Base-by-base conservation (phyloP, 805 yeast genomes). In the Saccharomycopsis capsularis region DNA sequence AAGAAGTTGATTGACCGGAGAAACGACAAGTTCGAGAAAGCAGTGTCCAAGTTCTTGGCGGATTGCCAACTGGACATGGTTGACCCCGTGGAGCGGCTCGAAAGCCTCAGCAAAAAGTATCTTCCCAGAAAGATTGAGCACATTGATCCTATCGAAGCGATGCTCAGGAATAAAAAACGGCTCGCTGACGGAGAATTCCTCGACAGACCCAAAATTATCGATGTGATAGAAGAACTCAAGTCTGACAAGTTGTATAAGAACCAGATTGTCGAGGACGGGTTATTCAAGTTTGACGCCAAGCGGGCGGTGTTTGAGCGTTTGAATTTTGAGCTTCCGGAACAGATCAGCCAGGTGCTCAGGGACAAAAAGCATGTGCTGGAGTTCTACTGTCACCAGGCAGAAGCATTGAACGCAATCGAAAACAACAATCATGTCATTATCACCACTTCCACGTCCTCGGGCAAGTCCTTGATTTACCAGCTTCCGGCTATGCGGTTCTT, bases 371-470 rank as follows among this genome's bases (percentile, higher is more conserved):
- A 73, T 1, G 73, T 79, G 7, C 69, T 73, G 0, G 60, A 67
- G 4, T 74, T 91, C 32, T 93, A 88, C 62, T 62, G 78, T 0
- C 99, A 93, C 65, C 99, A 93, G 62, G 78, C 85, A 1, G 74
- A 76, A 44, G 97, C 96, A 0, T 62, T 90, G 2, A 73, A 81
- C 47, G 73, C 81, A 0, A 64, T 85, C 21, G 63, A 76, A 42
- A 57, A 65, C 0, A 79, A 79, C 0, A 69, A 76, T 42, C 81
- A 90, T 63, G 88, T 89, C 3, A 85, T 93, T 39, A 81, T 90
- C 2, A 82, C 95, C n/a, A 93, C 99, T 0, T 80, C 97, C 0
- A 93, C 99, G 0, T 88, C 97, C 0, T 89, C 97, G 0, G 99
- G 99, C 42, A 93, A 93, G 59, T 90, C 98, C 0, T 68, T 93